Evolutionary conservation across 1,139 yeast species (phyloP), one percentile per base, ranked within the genome.

Genomic region (Sugiyamaella pinicola): DNA sequence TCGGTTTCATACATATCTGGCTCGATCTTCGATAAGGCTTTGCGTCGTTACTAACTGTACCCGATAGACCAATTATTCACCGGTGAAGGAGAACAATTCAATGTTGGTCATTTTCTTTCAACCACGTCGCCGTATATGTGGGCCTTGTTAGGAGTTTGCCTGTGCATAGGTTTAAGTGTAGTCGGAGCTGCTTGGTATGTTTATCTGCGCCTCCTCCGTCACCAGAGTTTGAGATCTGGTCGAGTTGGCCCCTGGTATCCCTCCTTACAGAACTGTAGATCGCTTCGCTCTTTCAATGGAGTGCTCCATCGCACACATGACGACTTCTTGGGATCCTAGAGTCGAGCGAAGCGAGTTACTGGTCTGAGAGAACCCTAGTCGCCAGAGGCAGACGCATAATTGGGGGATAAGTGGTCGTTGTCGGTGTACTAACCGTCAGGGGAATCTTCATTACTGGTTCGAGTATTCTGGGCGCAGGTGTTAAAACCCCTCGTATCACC

Each of bases 381-480:
- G n/a, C n/a, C n/a, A n/a, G n/a, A n/a, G n/a, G n/a, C n/a, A n/a
- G n/a, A n/a, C n/a, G n/a, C n/a, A n/a, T n/a, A n/a, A n/a, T n/a
- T n/a, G n/a, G 17, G 22, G 10, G 22, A 8, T 35, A 7, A 8
- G 4, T 22, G 26, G 24, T 38, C 22, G 15, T 17, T 9, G 24
- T 9, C 5, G 5, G 15, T 31, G n/a, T n/a, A 21, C 44, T 40
- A 41, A 47, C 52, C 15, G 18, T 13, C 49, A 69, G 74, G 77
- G 99, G 99, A 59, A 95, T 95, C 61, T 95, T 93, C 71, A 82
- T 95, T 58, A 93, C 98, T 1, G 99, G 99, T 39, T 79, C 97
- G 1, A 84, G 96, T 39, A 88, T 95, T 62, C 74, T 95, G 57
- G 99, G 99, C 62, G 99, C 99, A 4, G 99, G 99, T 74, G 97